Evolutionary conservation across 306 rosid species (phyloP).

Genomic region (Vicia faba): DNA sequence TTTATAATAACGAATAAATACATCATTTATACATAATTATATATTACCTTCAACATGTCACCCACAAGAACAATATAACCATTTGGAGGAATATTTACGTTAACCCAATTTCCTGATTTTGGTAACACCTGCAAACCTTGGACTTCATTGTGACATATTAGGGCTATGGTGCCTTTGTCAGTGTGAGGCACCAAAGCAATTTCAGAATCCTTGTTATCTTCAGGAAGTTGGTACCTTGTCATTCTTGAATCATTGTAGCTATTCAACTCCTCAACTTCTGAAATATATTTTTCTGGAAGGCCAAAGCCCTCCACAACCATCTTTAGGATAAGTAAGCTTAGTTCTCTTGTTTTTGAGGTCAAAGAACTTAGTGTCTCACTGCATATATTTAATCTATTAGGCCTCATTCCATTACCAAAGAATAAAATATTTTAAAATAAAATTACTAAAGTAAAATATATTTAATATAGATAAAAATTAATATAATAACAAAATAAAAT

Average conservation of each 20-base stretch:
- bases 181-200: slow-evolving; percentile 43
- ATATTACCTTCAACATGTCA: slow-evolving; percentile 45
- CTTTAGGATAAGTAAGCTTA: slow-evolving; percentile 33
- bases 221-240: slow-evolving; percentile 49
- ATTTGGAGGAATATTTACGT: slow-evolving; percentile 32
- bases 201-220: neutral
- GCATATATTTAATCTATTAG: neutral
- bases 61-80: slow-evolving; percentile 46
- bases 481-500: neutral
- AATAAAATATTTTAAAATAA: no score
- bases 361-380: slow-evolving; percentile 46
- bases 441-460: no score
- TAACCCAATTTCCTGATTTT: neutral
- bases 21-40: no score
- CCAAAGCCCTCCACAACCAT: slow-evolving; percentile 49
- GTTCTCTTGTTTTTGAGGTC: slow-evolving; percentile 43
- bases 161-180: neutral
- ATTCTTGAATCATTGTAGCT: slow-evolving; percentile 30
- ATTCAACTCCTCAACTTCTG: slow-evolving; percentile 32
- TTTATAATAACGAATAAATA: no score
- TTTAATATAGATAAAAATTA: slow-evolving; percentile 36
- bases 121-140: neutral
- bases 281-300: slow-evolving; percentile 37
- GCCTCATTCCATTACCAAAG: no score
- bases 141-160: neutral